These are phyloP conservation scores for Hibiscus tridactylites DNA, from an alignment of 345 rosid species.

Conservation along the genomic window DNA sequence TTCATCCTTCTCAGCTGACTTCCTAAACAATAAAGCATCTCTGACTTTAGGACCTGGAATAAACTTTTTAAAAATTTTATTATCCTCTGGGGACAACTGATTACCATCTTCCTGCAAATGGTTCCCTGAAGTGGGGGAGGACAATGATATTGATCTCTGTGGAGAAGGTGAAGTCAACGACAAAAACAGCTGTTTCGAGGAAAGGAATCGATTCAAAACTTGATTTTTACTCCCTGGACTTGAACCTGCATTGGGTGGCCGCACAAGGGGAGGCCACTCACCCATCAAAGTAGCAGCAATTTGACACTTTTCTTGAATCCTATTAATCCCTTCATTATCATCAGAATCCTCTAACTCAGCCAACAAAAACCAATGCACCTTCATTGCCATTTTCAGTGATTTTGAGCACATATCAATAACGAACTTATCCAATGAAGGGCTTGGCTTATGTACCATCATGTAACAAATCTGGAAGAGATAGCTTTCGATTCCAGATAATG, in stretches of 20 bases:
- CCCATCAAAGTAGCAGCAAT: slow-evolving; percentile 95
- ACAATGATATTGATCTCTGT: slow-evolving; percentile 39
- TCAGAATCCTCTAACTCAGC: slow-evolving; percentile 95
- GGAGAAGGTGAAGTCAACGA: slow-evolving; percentile 74
- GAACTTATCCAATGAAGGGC: slow-evolving; percentile 97
- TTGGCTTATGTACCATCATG: slow-evolving; percentile 93
- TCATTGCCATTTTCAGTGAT: slow-evolving; percentile 78
- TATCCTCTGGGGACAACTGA: slow-evolving; percentile 60
- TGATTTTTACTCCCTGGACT: slow-evolving; percentile 89
- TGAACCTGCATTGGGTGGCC: slow-evolving; percentile 36
- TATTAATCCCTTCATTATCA: slow-evolving; percentile 89
- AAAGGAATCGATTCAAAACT: slow-evolving; percentile 67
- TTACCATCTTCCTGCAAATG: slow-evolving; percentile 55
- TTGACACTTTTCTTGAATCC: slow-evolving; percentile 98
- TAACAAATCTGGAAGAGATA: slow-evolving; percentile 92
- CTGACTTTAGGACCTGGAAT: slow-evolving; percentile 92
- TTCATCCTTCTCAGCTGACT: slow-evolving; percentile 85
- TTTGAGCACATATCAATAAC: slow-evolving; percentile 82
- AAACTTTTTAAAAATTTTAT: slow-evolving; percentile 78
- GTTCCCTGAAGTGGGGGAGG: slow-evolving; percentile 55
- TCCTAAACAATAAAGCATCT: slow-evolving; percentile 90
- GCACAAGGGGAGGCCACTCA: slow-evolving; percentile 80
- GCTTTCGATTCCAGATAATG: slow-evolving; percentile 82
- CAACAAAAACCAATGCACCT: slow-evolving; percentile 97
- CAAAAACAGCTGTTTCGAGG: slow-evolving; percentile 83